phyloP scores from a whole-genome alignment of 2,329 filamentous ascomycete genomes.

The Colletotrichum chlorophyti region DNA sequence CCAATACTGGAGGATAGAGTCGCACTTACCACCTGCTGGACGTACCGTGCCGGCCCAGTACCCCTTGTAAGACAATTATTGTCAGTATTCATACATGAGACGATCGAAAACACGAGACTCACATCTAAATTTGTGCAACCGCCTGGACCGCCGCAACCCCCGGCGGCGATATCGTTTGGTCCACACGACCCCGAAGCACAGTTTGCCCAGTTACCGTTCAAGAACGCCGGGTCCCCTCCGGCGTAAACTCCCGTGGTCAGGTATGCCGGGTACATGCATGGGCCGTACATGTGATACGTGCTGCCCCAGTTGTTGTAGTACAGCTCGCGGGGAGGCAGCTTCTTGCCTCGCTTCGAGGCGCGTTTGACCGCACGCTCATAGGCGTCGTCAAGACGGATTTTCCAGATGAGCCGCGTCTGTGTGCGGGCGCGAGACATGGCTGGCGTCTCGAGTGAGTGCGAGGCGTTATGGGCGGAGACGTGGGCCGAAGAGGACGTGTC shows the following conservation, averaged over 20 bases:
- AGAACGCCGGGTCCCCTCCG: constrained; percentile 46
- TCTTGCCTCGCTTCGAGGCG: constrained; percentile 56
- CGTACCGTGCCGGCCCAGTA: neutral
- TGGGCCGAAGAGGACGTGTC: constrained; percentile 68
- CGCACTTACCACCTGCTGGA: neutral
- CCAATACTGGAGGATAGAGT: too few species aligned
- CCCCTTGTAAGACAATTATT: constrained; percentile 3
- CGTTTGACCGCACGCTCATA: constrained; percentile 62
- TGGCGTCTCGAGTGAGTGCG: constrained; percentile 42
- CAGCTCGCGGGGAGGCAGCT: constrained; percentile 52
- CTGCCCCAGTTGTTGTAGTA: constrained; percentile 64
- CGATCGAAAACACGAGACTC: neutral
- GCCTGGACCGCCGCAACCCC: constrained; percentile 50
- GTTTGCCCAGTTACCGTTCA: constrained; percentile 41
- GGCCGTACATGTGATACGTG: constrained; percentile 55
- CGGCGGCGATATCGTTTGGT: constrained; percentile 46
- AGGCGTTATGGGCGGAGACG: constrained; percentile 76
- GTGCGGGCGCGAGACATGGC: constrained; percentile 36
- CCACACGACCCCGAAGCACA: constrained; percentile 12
- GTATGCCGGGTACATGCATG: constrained; percentile 51
- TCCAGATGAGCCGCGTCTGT: constrained; percentile 43
- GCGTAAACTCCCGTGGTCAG: constrained; percentile 54
- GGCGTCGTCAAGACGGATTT: constrained; percentile 53
- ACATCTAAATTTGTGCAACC: constrained; percentile 31
- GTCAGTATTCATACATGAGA: neutral